These are phyloP conservation scores for Botryotinia calthae DNA, from an alignment of 2,329 filamentous ascomycete genomes.

Conservation along the genomic window DNA sequence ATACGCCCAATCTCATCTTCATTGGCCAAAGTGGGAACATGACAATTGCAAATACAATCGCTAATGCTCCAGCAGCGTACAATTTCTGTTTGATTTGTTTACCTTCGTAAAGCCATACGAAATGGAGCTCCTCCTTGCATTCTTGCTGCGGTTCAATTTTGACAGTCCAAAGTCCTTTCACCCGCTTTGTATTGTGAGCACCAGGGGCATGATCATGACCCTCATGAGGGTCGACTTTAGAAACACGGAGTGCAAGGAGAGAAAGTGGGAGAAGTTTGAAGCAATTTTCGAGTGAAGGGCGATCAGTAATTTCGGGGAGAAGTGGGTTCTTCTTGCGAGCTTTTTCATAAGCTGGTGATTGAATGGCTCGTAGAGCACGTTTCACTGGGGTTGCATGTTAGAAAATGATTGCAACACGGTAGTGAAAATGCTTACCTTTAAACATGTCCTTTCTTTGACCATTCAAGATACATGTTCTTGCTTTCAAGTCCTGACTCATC, in stretches of 20 bases:
- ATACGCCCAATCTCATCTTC: constrained; percentile 85
- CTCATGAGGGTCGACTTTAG: constrained; percentile 74
- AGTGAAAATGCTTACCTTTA: constrained; percentile 59
- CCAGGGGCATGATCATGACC: constrained; percentile 64
- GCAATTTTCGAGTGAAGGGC: constrained; percentile 82
- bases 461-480: constrained; percentile 86
- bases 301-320: constrained; percentile 83
- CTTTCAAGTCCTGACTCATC: constrained; percentile 79
- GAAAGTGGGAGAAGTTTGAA: constrained; percentile 96
- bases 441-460: constrained; percentile 99
- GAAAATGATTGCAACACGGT: background rate
- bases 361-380: constrained; percentile 84
- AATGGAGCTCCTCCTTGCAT: constrained; percentile 81
- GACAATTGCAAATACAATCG: constrained; percentile 82
- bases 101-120: constrained; percentile 94
- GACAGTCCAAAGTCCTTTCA: constrained; percentile 96
- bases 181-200: constrained; percentile 75
- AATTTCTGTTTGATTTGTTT: constrained; percentile 91
- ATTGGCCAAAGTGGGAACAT: constrained; percentile 97
- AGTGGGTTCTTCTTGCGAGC: constrained; percentile 85
- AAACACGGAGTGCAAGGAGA: constrained; percentile 86
- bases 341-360: constrained; percentile 88
- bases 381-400: constrained; percentile 63
- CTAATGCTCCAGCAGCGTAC: constrained; percentile 79
- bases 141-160: constrained; percentile 96